Conservation (phyloP, 2,329 filamentous ascomycete genomes). For the Penicillium hordei region DNA sequence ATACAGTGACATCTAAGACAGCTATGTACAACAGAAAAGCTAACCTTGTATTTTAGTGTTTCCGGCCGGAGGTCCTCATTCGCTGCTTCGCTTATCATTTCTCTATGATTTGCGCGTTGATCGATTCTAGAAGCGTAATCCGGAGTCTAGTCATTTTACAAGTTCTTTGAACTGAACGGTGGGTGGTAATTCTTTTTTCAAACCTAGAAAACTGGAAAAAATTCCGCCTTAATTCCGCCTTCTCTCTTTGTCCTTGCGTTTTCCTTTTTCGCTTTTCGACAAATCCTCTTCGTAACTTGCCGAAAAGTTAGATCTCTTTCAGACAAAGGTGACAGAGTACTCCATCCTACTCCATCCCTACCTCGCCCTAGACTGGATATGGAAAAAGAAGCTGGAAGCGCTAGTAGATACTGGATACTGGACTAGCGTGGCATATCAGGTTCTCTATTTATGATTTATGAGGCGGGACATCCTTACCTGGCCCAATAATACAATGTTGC, state of each 20-base stretch:
- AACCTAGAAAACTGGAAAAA: background rate
- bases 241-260: background rate
- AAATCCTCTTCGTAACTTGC: background rate
- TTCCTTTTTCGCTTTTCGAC: background rate
- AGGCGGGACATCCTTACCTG: background rate
- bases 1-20: background rate
- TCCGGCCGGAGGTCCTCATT: slow-evolving; percentile 4
- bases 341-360: background rate
- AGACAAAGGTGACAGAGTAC: slow-evolving; percentile 8
- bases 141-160: background rate
- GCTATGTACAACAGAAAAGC: background rate
- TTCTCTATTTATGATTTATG: background rate
- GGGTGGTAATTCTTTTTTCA: background rate
- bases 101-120: slow-evolving; percentile 6
- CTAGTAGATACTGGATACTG: slow-evolving; percentile 9
- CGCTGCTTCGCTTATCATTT: slow-evolving; percentile 17
- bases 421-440: background rate
- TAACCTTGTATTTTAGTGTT: background rate
- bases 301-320: slow-evolving; percentile 5
- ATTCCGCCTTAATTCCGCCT: background rate
- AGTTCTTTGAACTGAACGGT: background rate
- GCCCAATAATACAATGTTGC: background rate
- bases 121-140: slow-evolving; percentile 11
- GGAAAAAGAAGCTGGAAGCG: background rate
- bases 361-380: slow-evolving; percentile 2